Base-by-base conservation (phyloP, 768 basidiomycete genomes). In the Mycena floridula region DNA sequence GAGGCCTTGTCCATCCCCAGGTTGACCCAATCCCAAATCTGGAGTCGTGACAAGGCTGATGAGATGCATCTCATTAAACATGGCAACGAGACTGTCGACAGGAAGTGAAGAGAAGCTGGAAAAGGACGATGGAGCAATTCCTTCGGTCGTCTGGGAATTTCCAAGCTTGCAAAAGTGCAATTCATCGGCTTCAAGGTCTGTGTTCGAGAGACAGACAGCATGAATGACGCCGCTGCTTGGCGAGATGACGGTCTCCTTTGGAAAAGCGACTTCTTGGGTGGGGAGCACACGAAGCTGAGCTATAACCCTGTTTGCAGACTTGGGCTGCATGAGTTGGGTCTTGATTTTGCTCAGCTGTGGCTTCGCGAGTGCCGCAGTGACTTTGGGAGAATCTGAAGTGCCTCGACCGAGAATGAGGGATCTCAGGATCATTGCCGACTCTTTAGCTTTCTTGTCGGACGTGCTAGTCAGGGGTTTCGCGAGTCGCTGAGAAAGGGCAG, bases 21-120 rank as follows among this genome's bases (percentile, higher is more conserved):
- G 79, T 52, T 84, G 77, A 15, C 86, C 88, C 2, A 89, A 61
- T 12, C 89, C 89, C 48, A 87, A 62, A 54, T 84, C 76, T 1
- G 85, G 77, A 2, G 76, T 61, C 0, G 60, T 64, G 25, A 91
- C 49, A 21, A 91, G 65, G 56, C 76, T 72, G 27, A 91, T 59
- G 37, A 88, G 48, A 42, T 76, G 74, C 59, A 89, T 66, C 27
- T 81, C 75, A n/a, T 66, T 67, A 45, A 91, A 68, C 30, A 77
- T 59, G 1, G 64, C 56, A 8, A 72, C 61, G 18, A 87, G 46
- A 35, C 73, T 65, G 7, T 76, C 69, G 23, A 82, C 21, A 7
- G 82, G 69, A 5, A 76, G 72, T 9, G 68, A 65, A 18, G 72
- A 62, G 8, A 81, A 62, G 42, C 66, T 68, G 15, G 70, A 58